Percentiles rank a stretch among this genome's conserved stretches.
These are phyloP conservation scores for Delonix regia DNA, from an alignment of 306 rosid genomes.

Conservation along the genomic window DNA sequence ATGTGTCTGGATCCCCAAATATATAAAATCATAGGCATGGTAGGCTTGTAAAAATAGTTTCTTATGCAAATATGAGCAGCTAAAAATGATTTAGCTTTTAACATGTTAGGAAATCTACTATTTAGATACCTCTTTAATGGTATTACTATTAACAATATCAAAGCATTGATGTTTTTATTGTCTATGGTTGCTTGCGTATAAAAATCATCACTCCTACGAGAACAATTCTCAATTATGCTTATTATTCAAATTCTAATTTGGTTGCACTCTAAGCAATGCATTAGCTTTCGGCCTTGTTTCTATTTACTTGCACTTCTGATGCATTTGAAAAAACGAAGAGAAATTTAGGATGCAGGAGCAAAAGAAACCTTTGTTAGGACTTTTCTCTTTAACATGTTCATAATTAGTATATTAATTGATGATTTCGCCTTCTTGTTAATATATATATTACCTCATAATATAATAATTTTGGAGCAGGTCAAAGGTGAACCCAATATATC, in stretches of 20 bases:
- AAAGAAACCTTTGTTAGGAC: background rate
- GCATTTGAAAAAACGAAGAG: background rate
- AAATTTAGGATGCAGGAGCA: background rate
- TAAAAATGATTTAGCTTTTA: background rate
- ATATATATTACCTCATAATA: background rate
- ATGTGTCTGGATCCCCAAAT: background rate
- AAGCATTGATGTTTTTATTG: background rate
- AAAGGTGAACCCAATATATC: conserved; percentile 82
- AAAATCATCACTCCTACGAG: conserved; percentile 2
- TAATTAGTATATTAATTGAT: background rate
- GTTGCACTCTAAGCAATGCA: background rate
- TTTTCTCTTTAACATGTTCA: background rate
- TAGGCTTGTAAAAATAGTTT: background rate
- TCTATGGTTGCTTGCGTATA: background rate
- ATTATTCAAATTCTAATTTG: background rate
- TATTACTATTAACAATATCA: background rate
- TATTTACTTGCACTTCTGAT: background rate
- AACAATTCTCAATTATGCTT: background rate
- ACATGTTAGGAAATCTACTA: background rate
- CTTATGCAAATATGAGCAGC: background rate
- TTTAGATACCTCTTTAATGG: background rate
- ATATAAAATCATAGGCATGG: background rate
- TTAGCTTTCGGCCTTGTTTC: background rate
- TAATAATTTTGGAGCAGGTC: conserved; percentile 44
- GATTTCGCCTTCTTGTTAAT: background rate